Evolutionary conservation across 179 eudicot genomes (phyloP).

Genomic region (Beta macrorhiza): DNA sequence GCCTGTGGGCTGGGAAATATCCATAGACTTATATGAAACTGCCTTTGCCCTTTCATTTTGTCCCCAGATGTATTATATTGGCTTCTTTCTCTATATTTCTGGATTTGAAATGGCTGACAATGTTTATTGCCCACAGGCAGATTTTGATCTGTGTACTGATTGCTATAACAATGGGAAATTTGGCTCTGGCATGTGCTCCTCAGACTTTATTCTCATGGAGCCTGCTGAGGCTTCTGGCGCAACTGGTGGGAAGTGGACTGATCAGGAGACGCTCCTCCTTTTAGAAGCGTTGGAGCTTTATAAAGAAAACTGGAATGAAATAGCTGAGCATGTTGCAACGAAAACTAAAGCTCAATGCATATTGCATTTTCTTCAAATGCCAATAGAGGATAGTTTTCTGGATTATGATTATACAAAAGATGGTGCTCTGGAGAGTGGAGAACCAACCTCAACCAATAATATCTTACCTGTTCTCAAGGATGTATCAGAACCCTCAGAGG

Average conservation of each 20-base stretch:
- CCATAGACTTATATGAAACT: not conserved
- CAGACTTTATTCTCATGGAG: conserved; percentile 97
- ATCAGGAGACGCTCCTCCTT: conserved; percentile 95
- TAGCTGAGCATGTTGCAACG: conserved; percentile 98
- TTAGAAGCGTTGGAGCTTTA: conserved; percentile 93
- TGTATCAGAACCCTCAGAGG: conserved; percentile 40
- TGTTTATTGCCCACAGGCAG: conserved; percentile 66
- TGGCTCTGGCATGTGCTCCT: conserved; percentile 83
- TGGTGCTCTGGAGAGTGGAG: conserved; percentile 40
- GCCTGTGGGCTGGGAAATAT: not conserved
- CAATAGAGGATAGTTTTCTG: conserved; percentile 81
- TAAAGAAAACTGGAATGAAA: conserved; percentile 97
- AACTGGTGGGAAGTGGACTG: conserved; percentile 97
- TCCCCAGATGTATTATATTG: not conserved
- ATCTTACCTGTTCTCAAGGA: conserved; percentile 47
- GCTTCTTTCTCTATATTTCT: not conserved
- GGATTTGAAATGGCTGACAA: conserved; percentile 27
- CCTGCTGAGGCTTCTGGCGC: conserved; percentile 90
- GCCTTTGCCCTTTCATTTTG: not conserved
- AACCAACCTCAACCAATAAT: conserved; percentile 34
- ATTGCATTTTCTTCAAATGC: conserved; percentile 97
- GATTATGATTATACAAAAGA: conserved; percentile 45
- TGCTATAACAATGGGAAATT: conserved; percentile 93
- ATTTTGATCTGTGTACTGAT: conserved; percentile 91
- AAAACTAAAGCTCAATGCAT: conserved; percentile 98